Evolutionary conservation across 139 green algal species (phyloP), one percentile per base, ranked within the genome.

Genomic region (Desmodesmus armatus): DNA sequence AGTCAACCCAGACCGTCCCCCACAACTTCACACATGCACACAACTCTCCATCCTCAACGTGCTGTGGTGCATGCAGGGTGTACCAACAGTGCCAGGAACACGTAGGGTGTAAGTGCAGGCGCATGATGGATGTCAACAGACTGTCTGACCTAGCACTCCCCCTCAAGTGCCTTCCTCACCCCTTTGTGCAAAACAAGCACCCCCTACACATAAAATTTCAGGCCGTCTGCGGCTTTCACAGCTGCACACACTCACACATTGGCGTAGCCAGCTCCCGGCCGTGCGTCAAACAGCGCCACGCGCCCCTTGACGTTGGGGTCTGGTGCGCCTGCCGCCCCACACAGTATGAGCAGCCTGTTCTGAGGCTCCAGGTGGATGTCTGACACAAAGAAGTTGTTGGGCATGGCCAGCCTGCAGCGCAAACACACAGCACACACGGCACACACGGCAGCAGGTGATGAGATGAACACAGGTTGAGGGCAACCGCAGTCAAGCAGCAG

Each of bases 261-360:
- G 13, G 13, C 47, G n/a, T 72, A 82, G 55, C 41, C 40, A n/a
- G 71, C 35, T 37, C 31, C 31, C 43, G 76, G 76, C 37, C 76
- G 55, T 35, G 55, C 76, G 41, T 82, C 76, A 31, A 60, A 72
- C 11, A 82, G 31, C 3, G 40, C 76, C 7, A 82, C 41, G 33
- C 76, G 55, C 3, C 23, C 37, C 76, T 82, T 82, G 76, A 33
- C 58, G 1, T 13, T 0, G 37, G 41, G 31, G 29, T 23, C 29
- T 21, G 53, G 53, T 5, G 53, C 33, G 37, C 72, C 76, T 40
- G 41, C 71, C 5, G 72, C 72, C 31, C 76, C 76, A 37, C 76
- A 82, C 55, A 72, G 53, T 2, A 82, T 53, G 55, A 82, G 21
- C 55, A 82, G 55, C 55, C 72, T 53, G 37, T 72, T 82, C 3